These are phyloP conservation scores for Telfairia occidentalis DNA, from an alignment of 331 rosid species.

Conservation along the genomic window DNA sequence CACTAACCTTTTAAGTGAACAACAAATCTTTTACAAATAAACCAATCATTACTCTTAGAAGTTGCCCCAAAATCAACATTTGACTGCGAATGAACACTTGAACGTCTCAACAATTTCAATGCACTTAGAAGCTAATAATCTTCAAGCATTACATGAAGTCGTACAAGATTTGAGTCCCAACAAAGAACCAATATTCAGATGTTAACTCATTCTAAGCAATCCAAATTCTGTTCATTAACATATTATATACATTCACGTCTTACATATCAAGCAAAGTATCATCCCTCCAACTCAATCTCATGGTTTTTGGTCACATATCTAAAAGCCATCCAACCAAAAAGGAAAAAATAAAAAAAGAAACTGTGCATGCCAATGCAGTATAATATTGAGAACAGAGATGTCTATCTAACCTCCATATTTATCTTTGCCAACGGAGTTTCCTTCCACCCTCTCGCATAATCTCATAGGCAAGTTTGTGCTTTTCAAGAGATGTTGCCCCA, in stretches of 20 bases:
- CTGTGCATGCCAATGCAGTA: slow-evolving; percentile 7
- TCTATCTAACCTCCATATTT: slow-evolving; percentile 13
- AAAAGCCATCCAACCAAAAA: neutral
- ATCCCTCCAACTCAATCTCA: neutral
- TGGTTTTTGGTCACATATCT: neutral
- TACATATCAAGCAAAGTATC: neutral
- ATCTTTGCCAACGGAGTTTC: slow-evolving; percentile 80
- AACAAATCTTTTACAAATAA: too few species aligned
- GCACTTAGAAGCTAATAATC: neutral
- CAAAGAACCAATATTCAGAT: neutral
- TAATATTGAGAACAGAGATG: neutral
- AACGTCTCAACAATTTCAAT: neutral
- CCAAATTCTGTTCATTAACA: neutral
- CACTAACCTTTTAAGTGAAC: too few species aligned
- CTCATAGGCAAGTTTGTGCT: slow-evolving; percentile 82
- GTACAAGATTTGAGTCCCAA: neutral
- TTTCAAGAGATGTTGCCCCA: slow-evolving; percentile 73
- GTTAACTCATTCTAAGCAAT: neutral
- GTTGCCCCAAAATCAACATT: too few species aligned
- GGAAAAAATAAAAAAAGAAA: neutral
- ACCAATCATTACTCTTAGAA: too few species aligned
- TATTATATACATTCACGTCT: neutral
- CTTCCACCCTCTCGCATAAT: slow-evolving; percentile 87
- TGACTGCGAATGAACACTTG: neutral
- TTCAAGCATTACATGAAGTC: neutral